A percentile compares a stretch with the other conserved stretches of the same genome.
Evolutionary conservation across 495 filamentous ascomycete genomes (phyloP).

Genomic region (Cercophora scortea): DNA sequence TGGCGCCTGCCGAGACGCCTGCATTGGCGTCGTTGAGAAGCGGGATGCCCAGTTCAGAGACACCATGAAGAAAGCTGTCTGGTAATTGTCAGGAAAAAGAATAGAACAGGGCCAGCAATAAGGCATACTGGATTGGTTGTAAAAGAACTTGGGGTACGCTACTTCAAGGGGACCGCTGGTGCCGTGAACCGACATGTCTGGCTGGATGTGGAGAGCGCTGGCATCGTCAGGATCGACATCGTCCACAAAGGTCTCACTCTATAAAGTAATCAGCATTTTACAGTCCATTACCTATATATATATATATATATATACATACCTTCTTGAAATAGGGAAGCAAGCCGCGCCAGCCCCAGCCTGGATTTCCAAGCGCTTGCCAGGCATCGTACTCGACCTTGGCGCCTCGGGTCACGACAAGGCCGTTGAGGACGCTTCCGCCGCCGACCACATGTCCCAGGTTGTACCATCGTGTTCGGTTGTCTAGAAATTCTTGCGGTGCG

Average conservation of each 20-base stretch:
- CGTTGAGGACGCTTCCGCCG: conserved; percentile 42
- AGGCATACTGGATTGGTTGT: conserved; percentile 35
- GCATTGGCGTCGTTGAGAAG: conserved; percentile 37
- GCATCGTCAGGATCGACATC: conserved; percentile 11
- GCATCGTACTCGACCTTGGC: conserved; percentile 44
- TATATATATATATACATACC: conserved; percentile 11
- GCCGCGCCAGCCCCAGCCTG: conserved; percentile 55
- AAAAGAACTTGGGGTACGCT: conserved; percentile 45
- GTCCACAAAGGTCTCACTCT: conserved; percentile 17
- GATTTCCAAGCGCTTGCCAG: conserved; percentile 53
- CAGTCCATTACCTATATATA: no score
- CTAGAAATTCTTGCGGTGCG: conserved; percentile 26
- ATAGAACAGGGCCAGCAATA: neutral
- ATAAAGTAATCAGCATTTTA: neutral
- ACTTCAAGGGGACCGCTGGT: conserved; percentile 39
- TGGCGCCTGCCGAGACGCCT: conserved; percentile 39
- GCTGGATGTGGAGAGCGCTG: conserved; percentile 24
- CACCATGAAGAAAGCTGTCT: conserved; percentile 45
- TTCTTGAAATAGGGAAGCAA: conserved; percentile 54
- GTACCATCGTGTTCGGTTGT: conserved; percentile 25
- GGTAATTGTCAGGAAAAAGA: neutral
- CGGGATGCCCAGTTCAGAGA: conserved; percentile 43
- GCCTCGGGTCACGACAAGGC: conserved; percentile 37
- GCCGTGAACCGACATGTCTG: conserved; percentile 27
- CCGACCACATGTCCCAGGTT: conserved; percentile 35